Evolutionary conservation across 2,329 filamentous ascomycete species (phyloP).

Genomic region (Fusarium coicis): DNA sequence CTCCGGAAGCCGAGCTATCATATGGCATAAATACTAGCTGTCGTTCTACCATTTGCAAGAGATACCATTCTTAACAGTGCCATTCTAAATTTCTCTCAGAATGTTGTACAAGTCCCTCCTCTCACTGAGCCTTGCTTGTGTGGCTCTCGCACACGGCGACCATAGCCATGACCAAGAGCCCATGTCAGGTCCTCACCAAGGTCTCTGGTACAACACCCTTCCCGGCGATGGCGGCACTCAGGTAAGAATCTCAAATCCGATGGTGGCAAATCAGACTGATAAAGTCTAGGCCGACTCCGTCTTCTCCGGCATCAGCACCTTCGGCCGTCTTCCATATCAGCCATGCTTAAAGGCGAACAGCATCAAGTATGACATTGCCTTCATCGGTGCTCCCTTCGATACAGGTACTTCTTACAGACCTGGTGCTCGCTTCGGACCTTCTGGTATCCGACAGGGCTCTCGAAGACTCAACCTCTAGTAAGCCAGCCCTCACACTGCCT

Average conservation of each 20-base stretch:
- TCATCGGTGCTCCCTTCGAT: slow-evolving; percentile 86
- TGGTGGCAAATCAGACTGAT: not conserved
- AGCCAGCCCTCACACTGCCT: slow-evolving; percentile 46
- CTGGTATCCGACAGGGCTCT: slow-evolving; percentile 86
- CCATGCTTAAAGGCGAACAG: slow-evolving; percentile 67
- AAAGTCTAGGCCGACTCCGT: slow-evolving; percentile 78
- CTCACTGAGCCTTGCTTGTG: slow-evolving; percentile 57
- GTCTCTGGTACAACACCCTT: slow-evolving; percentile 84
- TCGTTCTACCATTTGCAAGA: too few relatives aligned
- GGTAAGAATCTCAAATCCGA: slow-evolving; percentile 52
- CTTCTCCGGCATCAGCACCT: slow-evolving; percentile 89
- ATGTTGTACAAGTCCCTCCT: slow-evolving; percentile 49
- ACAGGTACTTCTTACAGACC: slow-evolving; percentile 87
- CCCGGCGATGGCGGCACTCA: slow-evolving; percentile 88
- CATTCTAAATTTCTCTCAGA: not conserved
- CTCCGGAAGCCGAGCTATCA: rapidly evolving
- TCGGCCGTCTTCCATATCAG: slow-evolving; percentile 80
- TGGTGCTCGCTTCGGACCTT: slow-evolving; percentile 85
- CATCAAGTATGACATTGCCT: slow-evolving; percentile 85
- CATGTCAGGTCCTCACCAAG: slow-evolving; percentile 75
- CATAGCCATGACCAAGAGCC: slow-evolving; percentile 65
- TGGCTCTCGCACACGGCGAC: slow-evolving; percentile 67
- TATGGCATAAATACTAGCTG: slow-evolving; percentile 5
- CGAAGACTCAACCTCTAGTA: slow-evolving; percentile 89
- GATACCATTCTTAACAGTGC: not conserved